These are phyloP conservation scores for Pleurotus platypus DNA, from an alignment of 768 basidiomycete species.

Conservation along the genomic window DNA sequence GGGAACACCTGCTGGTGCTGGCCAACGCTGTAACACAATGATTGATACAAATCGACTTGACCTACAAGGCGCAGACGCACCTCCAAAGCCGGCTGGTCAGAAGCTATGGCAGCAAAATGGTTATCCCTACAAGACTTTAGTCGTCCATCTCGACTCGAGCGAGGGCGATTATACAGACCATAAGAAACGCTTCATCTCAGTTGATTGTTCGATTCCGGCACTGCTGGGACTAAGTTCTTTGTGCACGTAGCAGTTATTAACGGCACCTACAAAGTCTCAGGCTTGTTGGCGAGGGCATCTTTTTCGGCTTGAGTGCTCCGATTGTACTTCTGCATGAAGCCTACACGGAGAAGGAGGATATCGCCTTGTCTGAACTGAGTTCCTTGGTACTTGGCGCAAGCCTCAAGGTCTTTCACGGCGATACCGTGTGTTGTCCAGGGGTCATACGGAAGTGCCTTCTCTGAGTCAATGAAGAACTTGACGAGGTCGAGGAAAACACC, in stretches of 20 bases:
- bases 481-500: slow-evolving; percentile 68
- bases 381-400: slow-evolving; percentile 55
- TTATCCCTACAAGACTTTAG: slow-evolving; percentile 47
- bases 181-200: slow-evolving; percentile 71
- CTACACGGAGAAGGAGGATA: slow-evolving; percentile 56
- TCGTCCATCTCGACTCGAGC: neutral
- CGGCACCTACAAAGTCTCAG: slow-evolving; percentile 50
- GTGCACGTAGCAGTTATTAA: no score
- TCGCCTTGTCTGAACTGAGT: slow-evolving; percentile 57
- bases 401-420: slow-evolving; percentile 51
- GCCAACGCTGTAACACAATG: slow-evolving; percentile 44
- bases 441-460: slow-evolving; percentile 48
- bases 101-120: slow-evolving; percentile 68
- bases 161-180: slow-evolving; percentile 40
- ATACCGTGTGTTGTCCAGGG: slow-evolving; percentile 58
- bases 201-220: slow-evolving; percentile 65
- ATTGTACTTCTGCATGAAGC: slow-evolving; percentile 60
- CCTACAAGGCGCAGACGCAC: slow-evolving; percentile 22
- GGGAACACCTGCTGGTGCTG: slow-evolving; percentile 35
- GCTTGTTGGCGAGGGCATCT: slow-evolving; percentile 34
- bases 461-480: slow-evolving; percentile 40
- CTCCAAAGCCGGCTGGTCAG: slow-evolving; percentile 67
- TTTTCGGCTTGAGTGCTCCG: slow-evolving; percentile 37
- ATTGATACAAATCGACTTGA: slow-evolving; percentile 7
- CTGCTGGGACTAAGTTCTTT: slow-evolving; percentile 23